These are phyloP conservation scores for Boletus vinaceobasis DNA, from an alignment of 768 basidiomycete species.

Conservation along the genomic window DNA sequence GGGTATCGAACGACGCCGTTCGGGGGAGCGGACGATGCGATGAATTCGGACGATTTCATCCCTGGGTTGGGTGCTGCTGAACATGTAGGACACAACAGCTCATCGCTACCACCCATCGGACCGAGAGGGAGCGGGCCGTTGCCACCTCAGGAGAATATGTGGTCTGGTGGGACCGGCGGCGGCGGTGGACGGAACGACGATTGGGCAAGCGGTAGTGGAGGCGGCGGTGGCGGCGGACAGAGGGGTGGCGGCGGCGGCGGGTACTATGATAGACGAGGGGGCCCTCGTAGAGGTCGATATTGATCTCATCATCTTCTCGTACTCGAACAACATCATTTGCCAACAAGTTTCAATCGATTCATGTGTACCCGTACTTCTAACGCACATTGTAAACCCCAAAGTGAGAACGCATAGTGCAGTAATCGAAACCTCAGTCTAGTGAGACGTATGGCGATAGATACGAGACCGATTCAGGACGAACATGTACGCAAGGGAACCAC, in stretches of 20 bases:
- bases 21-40: conserved; percentile 24
- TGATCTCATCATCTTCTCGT: not conserved
- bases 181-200: conserved; percentile 34
- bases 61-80: conserved; percentile 56
- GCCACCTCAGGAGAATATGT: conserved; percentile 53
- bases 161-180: conserved; percentile 34
- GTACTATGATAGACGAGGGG: conserved; percentile 24
- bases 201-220: conserved; percentile 34
- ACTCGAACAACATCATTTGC: too few species aligned
- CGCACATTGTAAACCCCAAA: not conserved
- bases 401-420: not conserved
- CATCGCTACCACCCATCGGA: conserved; percentile 22
- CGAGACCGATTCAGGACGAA: conserved; percentile 2
- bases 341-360: conserved; percentile 6
- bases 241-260: conserved; percentile 34
- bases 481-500: conserved; percentile 2
- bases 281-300: conserved; percentile 24
- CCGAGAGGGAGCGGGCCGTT: conserved; percentile 36
- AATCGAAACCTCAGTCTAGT: conserved; percentile 11
- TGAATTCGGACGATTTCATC: conserved; percentile 54
- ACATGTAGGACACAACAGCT: conserved; percentile 12
- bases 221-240: conserved; percentile 19
- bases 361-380: not conserved
- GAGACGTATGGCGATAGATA: conserved; percentile 8
- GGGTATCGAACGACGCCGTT: conserved; percentile 26